Percentiles rank a stretch among this genome's conserved stretches.
Evolutionary conservation across 768 basidiomycete genomes (phyloP).

Genomic region (Termitomyces sp.): DNA sequence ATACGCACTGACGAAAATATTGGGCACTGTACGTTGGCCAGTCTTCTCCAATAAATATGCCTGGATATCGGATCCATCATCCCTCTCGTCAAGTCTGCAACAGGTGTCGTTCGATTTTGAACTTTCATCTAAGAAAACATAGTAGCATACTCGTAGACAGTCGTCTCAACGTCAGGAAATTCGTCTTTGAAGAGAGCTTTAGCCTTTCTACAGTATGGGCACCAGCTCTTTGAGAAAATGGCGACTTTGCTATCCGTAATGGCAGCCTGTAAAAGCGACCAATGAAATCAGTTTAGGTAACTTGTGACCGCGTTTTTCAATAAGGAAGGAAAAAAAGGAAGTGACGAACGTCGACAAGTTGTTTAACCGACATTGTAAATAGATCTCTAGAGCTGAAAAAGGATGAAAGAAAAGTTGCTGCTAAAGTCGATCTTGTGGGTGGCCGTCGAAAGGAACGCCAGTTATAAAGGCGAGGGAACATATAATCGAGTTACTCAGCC

Average conservation of each 20-base stretch:
- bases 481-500: constrained; percentile 13
- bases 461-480: constrained; percentile 17
- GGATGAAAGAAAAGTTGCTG: constrained; percentile 23
- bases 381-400: constrained; percentile 25
- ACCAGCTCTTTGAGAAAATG: constrained; percentile 59
- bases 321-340: neutral
- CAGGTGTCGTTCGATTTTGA: neutral
- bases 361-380: constrained; percentile 32
- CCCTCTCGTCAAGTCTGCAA: constrained; percentile 51
- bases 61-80: constrained; percentile 64
- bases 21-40: constrained; percentile 69
- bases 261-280: constrained; percentile 27
- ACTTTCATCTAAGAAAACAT: neutral
- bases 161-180: constrained; percentile 33
- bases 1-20: constrained; percentile 68
- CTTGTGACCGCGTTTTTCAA: no score
- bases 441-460: constrained; percentile 8
- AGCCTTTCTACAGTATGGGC: constrained; percentile 47
- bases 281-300: neutral
- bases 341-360: constrained; percentile 39
- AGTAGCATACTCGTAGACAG: constrained; percentile 44
- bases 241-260: constrained; percentile 49
- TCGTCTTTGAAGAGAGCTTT: constrained; percentile 41
- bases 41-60: constrained; percentile 61
- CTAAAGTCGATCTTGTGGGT: constrained; percentile 10